Percentiles rank a stretch among this genome's conserved stretches.
Conservation (phyloP, 176 grass and related monocot species). For the Rhynchospora pubera region DNA sequence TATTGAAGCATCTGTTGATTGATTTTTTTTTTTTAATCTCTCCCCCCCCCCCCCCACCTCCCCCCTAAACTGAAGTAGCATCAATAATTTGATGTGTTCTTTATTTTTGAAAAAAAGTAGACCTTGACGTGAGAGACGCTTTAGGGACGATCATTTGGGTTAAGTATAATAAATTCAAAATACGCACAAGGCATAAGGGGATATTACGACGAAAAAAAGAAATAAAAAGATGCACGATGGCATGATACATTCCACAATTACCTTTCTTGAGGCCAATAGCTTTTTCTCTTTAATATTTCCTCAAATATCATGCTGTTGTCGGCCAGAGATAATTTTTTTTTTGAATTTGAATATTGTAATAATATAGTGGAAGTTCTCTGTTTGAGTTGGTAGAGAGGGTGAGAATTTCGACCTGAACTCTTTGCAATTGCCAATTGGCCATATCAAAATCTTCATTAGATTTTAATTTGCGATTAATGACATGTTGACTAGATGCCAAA, state of each 20-base stretch:
- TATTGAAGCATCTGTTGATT: background rate
- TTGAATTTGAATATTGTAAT: background rate
- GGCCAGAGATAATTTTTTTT: background rate
- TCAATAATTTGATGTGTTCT: no score
- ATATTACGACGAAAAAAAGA: background rate
- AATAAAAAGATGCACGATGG: background rate
- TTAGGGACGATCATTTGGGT: background rate
- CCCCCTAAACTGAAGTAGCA: no score
- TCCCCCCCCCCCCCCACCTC: no score
- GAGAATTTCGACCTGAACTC: no score
- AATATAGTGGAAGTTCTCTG: no score
- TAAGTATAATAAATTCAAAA: background rate
- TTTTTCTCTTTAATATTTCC: no score
- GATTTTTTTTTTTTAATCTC: background rate
- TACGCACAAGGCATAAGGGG: background rate
- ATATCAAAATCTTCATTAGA: no score
- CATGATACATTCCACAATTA: background rate
- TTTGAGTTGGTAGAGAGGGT: no score
- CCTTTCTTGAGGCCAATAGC: background rate
- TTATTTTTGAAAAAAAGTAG: background rate
- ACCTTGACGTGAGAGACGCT: background rate
- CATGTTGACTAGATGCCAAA: no score
- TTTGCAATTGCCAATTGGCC: no score
- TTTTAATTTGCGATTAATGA: no score
- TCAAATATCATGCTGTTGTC: background rate